Conservation (phyloP, 139 green algal species). For the Coelastrella sp. region DNA sequence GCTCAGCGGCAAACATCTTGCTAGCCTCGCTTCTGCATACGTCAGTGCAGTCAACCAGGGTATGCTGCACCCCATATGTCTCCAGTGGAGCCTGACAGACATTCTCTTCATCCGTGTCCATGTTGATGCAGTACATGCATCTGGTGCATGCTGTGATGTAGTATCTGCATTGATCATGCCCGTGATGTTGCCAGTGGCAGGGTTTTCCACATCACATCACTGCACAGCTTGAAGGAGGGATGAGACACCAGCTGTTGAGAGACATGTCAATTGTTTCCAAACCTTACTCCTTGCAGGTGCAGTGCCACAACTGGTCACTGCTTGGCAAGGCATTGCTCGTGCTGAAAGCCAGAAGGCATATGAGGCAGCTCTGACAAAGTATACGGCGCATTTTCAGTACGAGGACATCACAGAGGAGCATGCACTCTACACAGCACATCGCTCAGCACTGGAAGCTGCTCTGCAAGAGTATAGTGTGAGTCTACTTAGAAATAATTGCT, state of each 20-base stretch:
- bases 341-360: slow-evolving; percentile 58
- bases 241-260: background rate
- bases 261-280: background rate
- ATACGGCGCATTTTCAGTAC: slow-evolving; percentile 23
- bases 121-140: no score
- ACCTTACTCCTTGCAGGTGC: slow-evolving; percentile 51
- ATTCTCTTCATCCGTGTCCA: no score
- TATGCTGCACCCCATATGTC: background rate
- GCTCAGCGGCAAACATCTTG: slow-evolving; percentile 68
- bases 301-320: slow-evolving; percentile 86
- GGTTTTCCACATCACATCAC: no score
- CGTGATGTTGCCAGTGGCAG: background rate
- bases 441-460: slow-evolving; percentile 14
- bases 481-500: no score
- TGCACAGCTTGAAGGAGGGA: no score
- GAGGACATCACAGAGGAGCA: background rate
- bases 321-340: slow-evolving; percentile 69
- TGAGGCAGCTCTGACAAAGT: slow-evolving; percentile 51
- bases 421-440: background rate
- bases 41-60: slow-evolving; percentile 90
- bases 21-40: slow-evolving; percentile 72
- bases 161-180: background rate
- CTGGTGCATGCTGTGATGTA: background rate
- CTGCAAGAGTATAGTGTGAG: slow-evolving; percentile 17
- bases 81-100: background rate